Evolutionary conservation across 2,329 filamentous ascomycete genomes (phyloP).

Genomic region (Cryphonectria radicalis): DNA sequence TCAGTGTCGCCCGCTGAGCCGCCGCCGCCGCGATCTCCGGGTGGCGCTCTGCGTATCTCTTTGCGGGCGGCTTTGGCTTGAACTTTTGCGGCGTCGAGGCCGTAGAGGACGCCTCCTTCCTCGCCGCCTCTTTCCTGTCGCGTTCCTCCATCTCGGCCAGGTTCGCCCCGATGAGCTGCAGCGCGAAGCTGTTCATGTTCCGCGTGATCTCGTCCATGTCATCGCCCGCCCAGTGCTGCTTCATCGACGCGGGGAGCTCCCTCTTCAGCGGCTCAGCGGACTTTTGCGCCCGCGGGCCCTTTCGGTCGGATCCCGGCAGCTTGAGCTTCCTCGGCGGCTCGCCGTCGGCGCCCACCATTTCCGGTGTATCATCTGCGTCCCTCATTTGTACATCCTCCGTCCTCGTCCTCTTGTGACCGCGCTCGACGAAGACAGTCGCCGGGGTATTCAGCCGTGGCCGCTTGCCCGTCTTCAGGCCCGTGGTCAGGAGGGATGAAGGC

Average conservation of each 20-base stretch:
- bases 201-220: constrained; percentile 56
- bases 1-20: constrained; percentile 27
- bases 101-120: constrained; percentile 29
- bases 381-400: constrained; percentile 26
- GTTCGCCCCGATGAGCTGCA: constrained; percentile 61
- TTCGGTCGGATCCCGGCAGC: constrained; percentile 41
- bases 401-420: constrained; percentile 42
- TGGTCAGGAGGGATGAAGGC: constrained; percentile 35
- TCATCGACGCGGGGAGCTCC: constrained; percentile 40
- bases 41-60: constrained; percentile 61
- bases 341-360: constrained; percentile 32
- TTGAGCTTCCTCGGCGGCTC: constrained; percentile 38
- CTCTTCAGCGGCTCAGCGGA: constrained; percentile 30
- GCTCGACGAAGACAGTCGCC: constrained; percentile 60
- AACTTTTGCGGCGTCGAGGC: constrained; percentile 45
- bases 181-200: constrained; percentile 63
- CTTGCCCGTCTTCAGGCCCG: constrained; percentile 44
- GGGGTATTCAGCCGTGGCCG: constrained; percentile 42
- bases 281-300: constrained; percentile 17
- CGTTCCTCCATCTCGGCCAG: constrained; percentile 51
- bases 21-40: constrained; percentile 44
- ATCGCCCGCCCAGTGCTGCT: constrained; percentile 41
- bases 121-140: constrained; percentile 26
- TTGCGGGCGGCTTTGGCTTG: constrained; percentile 59
- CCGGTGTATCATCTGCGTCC: constrained; percentile 12